Evolutionary conservation across 306 rosid species (phyloP).

Genomic region (Clitoria ternatea): DNA sequence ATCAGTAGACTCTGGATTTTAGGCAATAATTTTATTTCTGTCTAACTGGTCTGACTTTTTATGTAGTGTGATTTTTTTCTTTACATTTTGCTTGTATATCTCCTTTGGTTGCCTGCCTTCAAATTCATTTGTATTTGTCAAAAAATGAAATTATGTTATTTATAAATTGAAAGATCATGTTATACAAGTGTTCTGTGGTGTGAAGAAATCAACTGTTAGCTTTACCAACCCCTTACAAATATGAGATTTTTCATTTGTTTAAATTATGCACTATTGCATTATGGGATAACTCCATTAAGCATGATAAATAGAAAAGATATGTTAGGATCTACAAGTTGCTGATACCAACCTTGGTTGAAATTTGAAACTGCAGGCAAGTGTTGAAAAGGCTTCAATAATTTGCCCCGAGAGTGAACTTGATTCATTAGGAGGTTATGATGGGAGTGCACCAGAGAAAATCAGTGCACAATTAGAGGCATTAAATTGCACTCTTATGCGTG

Average conservation of each 20-base stretch:
- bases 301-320: background rate
- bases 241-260: background rate
- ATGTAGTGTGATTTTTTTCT: background rate
- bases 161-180: background rate
- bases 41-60: background rate
- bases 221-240: background rate
- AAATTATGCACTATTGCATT: background rate
- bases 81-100: slow-evolving; percentile 2
- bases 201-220: slow-evolving; percentile 5
- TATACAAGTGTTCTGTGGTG: background rate
- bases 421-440: slow-evolving; percentile 56
- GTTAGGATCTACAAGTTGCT: slow-evolving; percentile 14
- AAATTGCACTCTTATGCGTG: slow-evolving; percentile 55
- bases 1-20: slow-evolving; percentile 2
- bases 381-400: slow-evolving; percentile 68
- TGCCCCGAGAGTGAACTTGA: slow-evolving; percentile 67
- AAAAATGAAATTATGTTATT: background rate
- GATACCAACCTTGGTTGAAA: slow-evolving; percentile 26
- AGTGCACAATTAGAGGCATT: slow-evolving; percentile 60
- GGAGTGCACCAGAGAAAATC: slow-evolving; percentile 73
- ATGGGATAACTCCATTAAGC: background rate
- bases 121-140: background rate
- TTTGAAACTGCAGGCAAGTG: slow-evolving; percentile 56
- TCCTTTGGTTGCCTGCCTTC: background rate
- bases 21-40: background rate